Evolutionary conservation across 345 rosid species (phyloP).

Genomic region (Citrus sinensis): DVS_A1.0 CM039163.1:14220001-14220500

Average conservation of each 20-base stretch:
- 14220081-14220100: background rate
- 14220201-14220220: background rate
- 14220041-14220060: no score
- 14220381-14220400: background rate
- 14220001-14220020: background rate
- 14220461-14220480: background rate
- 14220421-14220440: background rate
- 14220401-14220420: background rate
- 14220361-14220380: background rate
- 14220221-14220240: background rate
- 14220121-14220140: no score
- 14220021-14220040: slow-evolving; percentile 5
- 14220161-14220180: background rate
- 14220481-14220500: background rate
- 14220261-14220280: background rate
- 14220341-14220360: background rate
- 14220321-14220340: background rate
- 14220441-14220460: background rate
- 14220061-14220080: background rate
- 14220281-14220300: background rate
- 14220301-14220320: background rate
- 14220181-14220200: background rate
- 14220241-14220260: background rate
- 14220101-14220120: background rate
- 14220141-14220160: background rate